Percentiles rank a stretch among this genome's conserved stretches.
Evolutionary conservation across 805 yeast genomes (phyloP).

Genomic region (Saccharomycopsis sp.): DNA sequence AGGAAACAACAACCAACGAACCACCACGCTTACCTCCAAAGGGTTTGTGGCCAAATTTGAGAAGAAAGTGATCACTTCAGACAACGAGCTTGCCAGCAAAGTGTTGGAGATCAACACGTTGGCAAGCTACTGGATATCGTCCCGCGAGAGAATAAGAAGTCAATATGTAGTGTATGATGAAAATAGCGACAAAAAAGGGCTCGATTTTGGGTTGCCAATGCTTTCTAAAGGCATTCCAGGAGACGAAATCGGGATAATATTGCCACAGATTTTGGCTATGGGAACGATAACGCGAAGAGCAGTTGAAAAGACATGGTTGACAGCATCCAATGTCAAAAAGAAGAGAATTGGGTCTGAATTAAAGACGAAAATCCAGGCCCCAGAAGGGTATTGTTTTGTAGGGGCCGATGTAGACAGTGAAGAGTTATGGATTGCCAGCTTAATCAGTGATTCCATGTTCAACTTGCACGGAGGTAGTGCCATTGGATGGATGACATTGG

Average conservation of each 20-base stretch:
- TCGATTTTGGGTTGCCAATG: conserved; percentile 10
- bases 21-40: conserved; percentile 74
- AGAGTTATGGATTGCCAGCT: conserved; percentile 95
- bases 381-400: conserved; percentile 81
- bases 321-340: conserved; percentile 90
- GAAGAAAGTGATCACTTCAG: conserved; percentile 63
- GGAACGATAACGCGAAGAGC: conserved; percentile 96
- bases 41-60: conserved; percentile 67
- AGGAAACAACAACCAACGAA: conserved; percentile 59
- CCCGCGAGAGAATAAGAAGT: conserved; percentile 72
- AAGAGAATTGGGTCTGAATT: conserved; percentile 88
- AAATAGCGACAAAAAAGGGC: conserved; percentile 21
- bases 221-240: conserved; percentile 12
- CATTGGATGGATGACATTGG: conserved; percentile 98
- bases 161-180: conserved; percentile 75
- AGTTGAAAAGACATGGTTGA: conserved; percentile 95
- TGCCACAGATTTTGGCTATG: conserved; percentile 85
- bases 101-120: conserved; percentile 72
- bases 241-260: conserved; percentile 55
- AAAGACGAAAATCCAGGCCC: conserved; percentile 81
- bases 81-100: conserved; percentile 63
- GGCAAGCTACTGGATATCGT: conserved; percentile 90
- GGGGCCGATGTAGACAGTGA: conserved; percentile 99
- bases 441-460: conserved; percentile 88
- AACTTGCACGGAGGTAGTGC: conserved; percentile 93